phyloP scores from a whole-genome alignment of 2,329 filamentous ascomycete species.

The Hypoxylon sp. region DNA sequence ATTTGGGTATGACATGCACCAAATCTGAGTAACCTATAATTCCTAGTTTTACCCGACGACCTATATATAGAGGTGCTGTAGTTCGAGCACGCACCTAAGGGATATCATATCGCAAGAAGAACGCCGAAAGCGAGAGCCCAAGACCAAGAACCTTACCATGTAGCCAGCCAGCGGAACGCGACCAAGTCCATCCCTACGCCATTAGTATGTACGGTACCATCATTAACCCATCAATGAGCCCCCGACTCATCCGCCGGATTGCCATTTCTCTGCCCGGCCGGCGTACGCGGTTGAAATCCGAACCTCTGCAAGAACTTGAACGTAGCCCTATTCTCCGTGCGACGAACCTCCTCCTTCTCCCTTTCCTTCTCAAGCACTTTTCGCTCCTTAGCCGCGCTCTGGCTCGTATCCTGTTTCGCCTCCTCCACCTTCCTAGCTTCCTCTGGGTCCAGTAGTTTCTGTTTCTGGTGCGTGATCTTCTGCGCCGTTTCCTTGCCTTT shows the following conservation, averaged over 20 bases:
- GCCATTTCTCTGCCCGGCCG: conserved; percentile 24
- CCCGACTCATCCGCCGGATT: conserved; percentile 4
- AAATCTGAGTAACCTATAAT: background rate
- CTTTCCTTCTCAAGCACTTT: conserved; percentile 53
- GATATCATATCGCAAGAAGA: conserved; percentile 27
- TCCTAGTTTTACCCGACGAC: too few species aligned
- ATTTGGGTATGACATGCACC: too few species aligned
- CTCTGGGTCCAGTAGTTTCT: conserved; percentile 69
- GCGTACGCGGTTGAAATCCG: conserved; percentile 46
- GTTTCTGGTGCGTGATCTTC: conserved; percentile 61
- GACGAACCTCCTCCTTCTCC: conserved; percentile 39
- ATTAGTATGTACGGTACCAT: too few species aligned
- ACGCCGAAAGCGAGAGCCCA: conserved; percentile 13
- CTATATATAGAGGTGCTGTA: too few species aligned
- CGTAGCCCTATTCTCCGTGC: conserved; percentile 50
- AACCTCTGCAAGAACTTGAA: conserved; percentile 54
- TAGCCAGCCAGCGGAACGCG: background rate
- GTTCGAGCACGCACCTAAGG: too few species aligned
- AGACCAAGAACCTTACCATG: background rate
- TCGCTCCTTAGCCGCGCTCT: conserved; percentile 64
- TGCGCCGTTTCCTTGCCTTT: conserved; percentile 66
- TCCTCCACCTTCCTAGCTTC: conserved; percentile 65
- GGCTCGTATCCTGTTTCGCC: conserved; percentile 66
- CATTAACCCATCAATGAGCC: conserved; percentile 9
- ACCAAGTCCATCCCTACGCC: conserved; percentile 3